phyloP scores from a whole-genome alignment of 129 eudicot genomes.

The Silybum marianum region DNA sequence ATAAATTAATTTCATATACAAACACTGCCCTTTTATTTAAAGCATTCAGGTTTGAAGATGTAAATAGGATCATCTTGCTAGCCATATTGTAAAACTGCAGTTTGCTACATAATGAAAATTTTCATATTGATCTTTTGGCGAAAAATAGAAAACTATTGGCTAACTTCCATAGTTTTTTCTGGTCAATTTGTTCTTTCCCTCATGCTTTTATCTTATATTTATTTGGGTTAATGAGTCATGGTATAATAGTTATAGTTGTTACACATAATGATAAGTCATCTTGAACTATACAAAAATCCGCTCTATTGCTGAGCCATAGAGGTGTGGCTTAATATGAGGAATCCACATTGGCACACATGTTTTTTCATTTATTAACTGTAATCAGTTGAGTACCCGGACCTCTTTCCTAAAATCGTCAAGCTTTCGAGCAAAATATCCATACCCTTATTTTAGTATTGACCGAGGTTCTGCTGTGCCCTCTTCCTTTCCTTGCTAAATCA shows the following conservation, averaged over 20 bases:
- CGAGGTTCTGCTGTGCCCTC: not conserved
- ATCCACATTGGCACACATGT: not conserved
- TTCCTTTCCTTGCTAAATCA: not conserved
- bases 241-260: too few relatives aligned
- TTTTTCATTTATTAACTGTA: not conserved
- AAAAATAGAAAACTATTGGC: not conserved
- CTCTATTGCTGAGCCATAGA: too few relatives aligned
- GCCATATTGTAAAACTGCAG: not conserved
- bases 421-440: too few relatives aligned
- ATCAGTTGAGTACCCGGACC: not conserved
- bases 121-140: not conserved
- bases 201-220: not conserved
- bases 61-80: not conserved
- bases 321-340: too few relatives aligned
- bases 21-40: not conserved
- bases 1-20: not conserved
- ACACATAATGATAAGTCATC: too few relatives aligned
- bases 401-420: not conserved
- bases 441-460: not conserved
- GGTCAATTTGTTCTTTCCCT: not conserved
- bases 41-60: not conserved
- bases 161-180: not conserved
- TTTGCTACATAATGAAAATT: not conserved
- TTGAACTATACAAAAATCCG: too few relatives aligned
- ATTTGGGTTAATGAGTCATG: too few relatives aligned